These are phyloP conservation scores for Austroboletus niveus DNA, from an alignment of 1,284 basidiomycete species.

Conservation along the genomic window DNA sequence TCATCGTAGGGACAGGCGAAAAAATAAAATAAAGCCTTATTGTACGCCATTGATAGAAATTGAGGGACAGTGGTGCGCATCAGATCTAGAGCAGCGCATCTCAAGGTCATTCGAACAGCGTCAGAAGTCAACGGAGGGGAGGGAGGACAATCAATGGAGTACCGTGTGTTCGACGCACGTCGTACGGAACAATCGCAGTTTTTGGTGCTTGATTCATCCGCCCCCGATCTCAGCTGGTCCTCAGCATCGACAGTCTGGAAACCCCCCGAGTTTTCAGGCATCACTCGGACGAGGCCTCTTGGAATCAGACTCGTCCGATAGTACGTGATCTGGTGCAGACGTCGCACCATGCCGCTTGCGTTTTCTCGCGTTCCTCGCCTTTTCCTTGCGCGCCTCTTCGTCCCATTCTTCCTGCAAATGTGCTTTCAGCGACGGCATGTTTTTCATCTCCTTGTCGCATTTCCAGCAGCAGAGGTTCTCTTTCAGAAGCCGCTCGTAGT, in stretches of 20 bases:
- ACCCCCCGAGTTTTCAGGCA: constrained; percentile 6
- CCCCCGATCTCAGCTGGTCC: too few species aligned
- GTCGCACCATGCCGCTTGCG: constrained; percentile 30
- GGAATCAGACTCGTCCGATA: constrained; percentile 7
- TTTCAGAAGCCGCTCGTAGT: constrained; percentile 70
- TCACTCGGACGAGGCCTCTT: constrained; percentile 12
- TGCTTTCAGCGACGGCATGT: constrained; percentile 74
- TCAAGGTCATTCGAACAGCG: not conserved
- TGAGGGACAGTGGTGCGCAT: too few species aligned
- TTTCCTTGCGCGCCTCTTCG: constrained; percentile 39
- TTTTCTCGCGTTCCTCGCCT: constrained; percentile 36
- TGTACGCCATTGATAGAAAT: too few species aligned
- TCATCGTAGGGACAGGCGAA: too few species aligned
- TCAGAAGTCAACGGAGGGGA: not conserved
- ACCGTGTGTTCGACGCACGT: constrained; percentile 6
- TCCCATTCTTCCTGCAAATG: constrained; percentile 71
- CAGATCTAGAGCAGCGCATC: too few species aligned
- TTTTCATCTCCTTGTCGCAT: constrained; percentile 61
- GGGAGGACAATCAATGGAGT: not conserved
- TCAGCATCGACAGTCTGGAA: not conserved
- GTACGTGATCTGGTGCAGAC: not conserved
- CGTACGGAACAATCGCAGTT: not conserved
- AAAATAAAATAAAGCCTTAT: too few species aligned
- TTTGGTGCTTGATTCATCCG: not conserved
- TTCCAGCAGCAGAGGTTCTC: constrained; percentile 66